Evolutionary conservation across 371 early-diverging fungal species (phyloP).

Genomic region (Dinochytrium kinnereticum): DNA sequence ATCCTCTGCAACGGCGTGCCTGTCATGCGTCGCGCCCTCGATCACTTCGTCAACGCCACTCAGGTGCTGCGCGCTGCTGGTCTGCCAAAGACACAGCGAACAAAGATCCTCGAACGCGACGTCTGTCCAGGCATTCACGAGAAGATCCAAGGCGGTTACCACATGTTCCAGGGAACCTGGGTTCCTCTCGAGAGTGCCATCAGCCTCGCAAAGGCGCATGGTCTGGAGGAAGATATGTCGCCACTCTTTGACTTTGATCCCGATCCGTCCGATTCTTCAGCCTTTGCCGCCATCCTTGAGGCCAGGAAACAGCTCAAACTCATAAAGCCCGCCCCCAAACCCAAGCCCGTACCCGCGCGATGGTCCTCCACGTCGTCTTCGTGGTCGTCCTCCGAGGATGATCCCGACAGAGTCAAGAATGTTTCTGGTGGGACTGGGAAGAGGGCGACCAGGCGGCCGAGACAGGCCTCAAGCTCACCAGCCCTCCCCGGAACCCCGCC

Average conservation of each 20-base stretch:
- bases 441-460: neutral
- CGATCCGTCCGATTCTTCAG: conserved; percentile 5
- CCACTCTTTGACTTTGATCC: conserved; percentile 39
- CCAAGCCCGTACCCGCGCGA: conserved; percentile 10
- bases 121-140: conserved; percentile 82
- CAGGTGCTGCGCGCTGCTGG: conserved; percentile 84
- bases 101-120: conserved; percentile 88
- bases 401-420: neutral
- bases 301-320: conserved; percentile 13
- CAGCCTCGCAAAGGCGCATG: conserved; percentile 38
- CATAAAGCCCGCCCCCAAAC: conserved; percentile 13
- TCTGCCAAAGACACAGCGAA: conserved; percentile 71
- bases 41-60: conserved; percentile 92
- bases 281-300: conserved; percentile 19
- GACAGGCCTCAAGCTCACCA: neutral
- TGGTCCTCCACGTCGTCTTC: conserved; percentile 15
- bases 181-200: conserved; percentile 47
- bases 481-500: neutral
- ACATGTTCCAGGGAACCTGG: conserved; percentile 92
- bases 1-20: conserved; percentile 67
- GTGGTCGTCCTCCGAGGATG: conserved; percentile 14
- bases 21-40: conserved; percentile 61
- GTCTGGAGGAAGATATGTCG: conserved; percentile 35
- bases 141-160: conserved; percentile 92
- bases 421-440: neutral